A percentile compares a stretch with the other conserved stretches of the same genome.
Evolutionary conservation across 495 filamentous ascomycete genomes (phyloP).

Genomic region (Lichina pygmaea): DNA sequence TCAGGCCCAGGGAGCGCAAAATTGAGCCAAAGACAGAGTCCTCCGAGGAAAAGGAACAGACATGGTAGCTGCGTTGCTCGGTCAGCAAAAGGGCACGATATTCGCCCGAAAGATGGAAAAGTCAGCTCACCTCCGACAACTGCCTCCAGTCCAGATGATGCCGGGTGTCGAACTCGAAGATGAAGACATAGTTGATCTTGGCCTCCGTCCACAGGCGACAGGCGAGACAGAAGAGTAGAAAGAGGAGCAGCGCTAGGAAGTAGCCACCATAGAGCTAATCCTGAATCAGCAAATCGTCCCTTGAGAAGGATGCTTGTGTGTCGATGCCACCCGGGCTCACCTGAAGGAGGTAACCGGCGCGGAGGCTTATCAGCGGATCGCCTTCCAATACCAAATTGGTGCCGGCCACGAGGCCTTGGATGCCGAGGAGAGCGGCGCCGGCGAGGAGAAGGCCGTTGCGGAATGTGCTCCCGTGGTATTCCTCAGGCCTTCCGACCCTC

Average conservation of each 20-base stretch:
- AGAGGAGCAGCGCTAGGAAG: constrained; percentile 47
- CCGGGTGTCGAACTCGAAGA: constrained; percentile 83
- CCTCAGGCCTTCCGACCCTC: constrained; percentile 30
- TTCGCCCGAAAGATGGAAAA: not conserved
- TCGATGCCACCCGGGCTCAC: constrained; percentile 12
- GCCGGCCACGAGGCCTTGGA: constrained; percentile 49
- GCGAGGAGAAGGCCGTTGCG: constrained; percentile 58
- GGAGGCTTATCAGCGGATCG: constrained; percentile 18
- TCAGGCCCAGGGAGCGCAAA: constrained; percentile 38
- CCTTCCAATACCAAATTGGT: constrained; percentile 20
- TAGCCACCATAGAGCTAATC: constrained; percentile 61
- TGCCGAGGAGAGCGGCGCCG: constrained; percentile 39
- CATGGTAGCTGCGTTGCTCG: constrained; percentile 30
- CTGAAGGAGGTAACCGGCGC: constrained; percentile 54
- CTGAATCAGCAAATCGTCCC: constrained; percentile 7
- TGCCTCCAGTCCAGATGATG: constrained; percentile 74
- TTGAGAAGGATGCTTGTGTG: not conserved
- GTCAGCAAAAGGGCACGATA: not conserved
- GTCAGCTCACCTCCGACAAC: constrained; percentile 32
- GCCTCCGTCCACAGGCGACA: constrained; percentile 55
- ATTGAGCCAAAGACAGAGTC: constrained; percentile 67
- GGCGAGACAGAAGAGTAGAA: constrained; percentile 49
- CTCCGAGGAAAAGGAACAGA: constrained; percentile 50
- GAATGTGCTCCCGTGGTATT: constrained; percentile 49
- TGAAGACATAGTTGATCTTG: constrained; percentile 86